A percentile compares a stretch with the other conserved stretches of the same genome.
Conservation (phyloP, 495 filamentous ascomycete species). For the Xylaria castorea region DNA sequence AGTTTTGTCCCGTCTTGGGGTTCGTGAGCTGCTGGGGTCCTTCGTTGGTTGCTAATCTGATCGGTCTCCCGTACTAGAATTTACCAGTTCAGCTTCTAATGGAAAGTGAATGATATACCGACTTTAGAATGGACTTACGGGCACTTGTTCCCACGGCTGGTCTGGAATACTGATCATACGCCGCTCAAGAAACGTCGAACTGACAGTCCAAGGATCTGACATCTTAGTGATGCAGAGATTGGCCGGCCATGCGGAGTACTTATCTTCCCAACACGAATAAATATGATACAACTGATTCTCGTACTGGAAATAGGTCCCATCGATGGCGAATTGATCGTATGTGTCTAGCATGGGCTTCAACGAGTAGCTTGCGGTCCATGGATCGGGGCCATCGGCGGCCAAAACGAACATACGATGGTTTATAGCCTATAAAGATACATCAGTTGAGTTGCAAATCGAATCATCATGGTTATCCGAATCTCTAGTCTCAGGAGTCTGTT, state of each 20-base stretch:
- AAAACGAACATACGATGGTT: constrained; percentile 61
- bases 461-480: too few species aligned
- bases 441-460: constrained; percentile 36
- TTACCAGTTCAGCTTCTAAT: constrained; percentile 2
- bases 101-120: not conserved
- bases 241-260: constrained; percentile 56
- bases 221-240: constrained; percentile 60
- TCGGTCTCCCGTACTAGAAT: constrained; percentile 48
- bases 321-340: constrained; percentile 60
- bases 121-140: constrained; percentile 28
- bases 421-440: constrained; percentile 48
- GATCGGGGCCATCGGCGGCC: constrained; percentile 46
- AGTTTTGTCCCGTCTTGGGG: constrained; percentile 52
- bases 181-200: constrained; percentile 50
- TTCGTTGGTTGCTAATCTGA: constrained; percentile 55
- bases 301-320: constrained; percentile 58
- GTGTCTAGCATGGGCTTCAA: constrained; percentile 55
- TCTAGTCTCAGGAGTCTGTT: not conserved
- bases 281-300: constrained; percentile 53
- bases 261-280: constrained; percentile 57
- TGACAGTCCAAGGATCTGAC: constrained; percentile 54
- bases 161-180: constrained; percentile 52
- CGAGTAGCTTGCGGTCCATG: constrained; percentile 50
- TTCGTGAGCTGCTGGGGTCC: constrained; percentile 58
- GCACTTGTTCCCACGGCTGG: constrained; percentile 56